Percentiles rank a stretch among this genome's conserved stretches.
phyloP scores from a whole-genome alignment of 768 basidiomycete species.

The Lactifluus pinguis region DNA sequence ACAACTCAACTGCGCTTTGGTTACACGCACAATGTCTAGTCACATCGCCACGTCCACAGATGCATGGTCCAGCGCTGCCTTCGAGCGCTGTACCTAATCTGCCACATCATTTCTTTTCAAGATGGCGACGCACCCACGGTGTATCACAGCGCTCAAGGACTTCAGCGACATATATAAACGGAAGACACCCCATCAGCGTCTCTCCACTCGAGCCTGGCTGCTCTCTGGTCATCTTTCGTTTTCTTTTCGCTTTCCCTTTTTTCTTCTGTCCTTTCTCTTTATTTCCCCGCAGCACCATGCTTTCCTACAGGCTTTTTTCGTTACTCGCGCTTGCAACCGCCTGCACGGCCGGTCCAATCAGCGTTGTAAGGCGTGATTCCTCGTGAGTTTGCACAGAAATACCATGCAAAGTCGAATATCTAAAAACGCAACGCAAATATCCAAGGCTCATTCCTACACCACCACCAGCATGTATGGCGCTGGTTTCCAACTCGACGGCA shows the following conservation, averaged over 20 bases:
- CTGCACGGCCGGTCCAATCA: constrained; percentile 9
- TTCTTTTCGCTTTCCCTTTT: constrained; percentile 2
- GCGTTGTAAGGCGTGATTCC: background rate
- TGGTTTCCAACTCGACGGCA: background rate
- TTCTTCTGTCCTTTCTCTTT: constrained; percentile 2
- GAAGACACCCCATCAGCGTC: background rate
- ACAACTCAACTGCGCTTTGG: background rate
- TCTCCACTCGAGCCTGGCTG: constrained; percentile 15
- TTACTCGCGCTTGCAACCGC: constrained; percentile 4
- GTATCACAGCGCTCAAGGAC: background rate
- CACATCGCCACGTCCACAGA: background rate
- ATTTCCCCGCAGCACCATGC: background rate
- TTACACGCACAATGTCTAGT: background rate
- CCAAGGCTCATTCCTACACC: constrained; percentile 10
- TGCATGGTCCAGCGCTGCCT: background rate
- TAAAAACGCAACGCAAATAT: background rate
- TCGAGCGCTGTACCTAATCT: background rate
- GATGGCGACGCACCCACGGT: background rate
- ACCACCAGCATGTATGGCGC: constrained; percentile 8
- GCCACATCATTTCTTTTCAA: background rate
- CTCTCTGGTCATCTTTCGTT: constrained; percentile 3
- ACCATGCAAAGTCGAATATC: background rate
- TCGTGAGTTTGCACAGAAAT: constrained; percentile 5
- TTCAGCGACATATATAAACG: background rate
- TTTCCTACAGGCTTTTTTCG: background rate